These are phyloP conservation scores for Ceratobasidium sp. DNA, from an alignment of 1,284 basidiomycete genomes.

Conservation along the genomic window DNA sequence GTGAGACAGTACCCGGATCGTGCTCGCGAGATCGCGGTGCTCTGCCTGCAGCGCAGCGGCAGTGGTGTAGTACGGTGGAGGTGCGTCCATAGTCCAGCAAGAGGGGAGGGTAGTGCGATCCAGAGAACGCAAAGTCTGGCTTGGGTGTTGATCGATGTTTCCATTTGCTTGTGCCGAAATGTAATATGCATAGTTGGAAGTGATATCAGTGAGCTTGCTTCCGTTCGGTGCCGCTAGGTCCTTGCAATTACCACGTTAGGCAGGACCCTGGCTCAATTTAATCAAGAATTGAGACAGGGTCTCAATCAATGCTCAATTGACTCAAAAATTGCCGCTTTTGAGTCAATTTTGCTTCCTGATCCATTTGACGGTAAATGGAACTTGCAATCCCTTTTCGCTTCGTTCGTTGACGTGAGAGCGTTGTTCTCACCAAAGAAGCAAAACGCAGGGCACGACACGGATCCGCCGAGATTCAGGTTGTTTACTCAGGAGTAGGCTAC, in stretches of 20 bases:
- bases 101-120: neutral
- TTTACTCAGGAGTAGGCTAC: conserved; percentile 8
- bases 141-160: neutral
- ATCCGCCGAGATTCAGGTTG: conserved; percentile 1
- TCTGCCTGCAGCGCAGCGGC: conserved; percentile 23
- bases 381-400: neutral
- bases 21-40: conserved; percentile 1
- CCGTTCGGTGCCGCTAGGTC: neutral
- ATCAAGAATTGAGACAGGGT: too few relatives aligned
- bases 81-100: conserved; percentile 4
- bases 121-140: conserved; percentile 1
- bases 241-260: neutral
- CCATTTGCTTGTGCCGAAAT: conserved; percentile 8
- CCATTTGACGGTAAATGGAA: neutral
- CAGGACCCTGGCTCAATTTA: too few relatives aligned
- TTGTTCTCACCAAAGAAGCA: neutral
- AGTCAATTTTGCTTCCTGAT: neutral
- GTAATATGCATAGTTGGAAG: conserved; percentile 5
- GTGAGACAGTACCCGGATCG: conserved; percentile 11
- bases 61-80: conserved; percentile 24
- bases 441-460: neutral
- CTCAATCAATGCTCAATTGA: too few relatives aligned
- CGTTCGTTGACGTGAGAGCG: neutral
- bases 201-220: conserved; percentile 6
- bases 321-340: too few relatives aligned